These are phyloP conservation scores for Penicillium aurantiogriseum DNA, from an alignment of 2,329 filamentous ascomycete genomes.

Conservation along the genomic window DNA sequence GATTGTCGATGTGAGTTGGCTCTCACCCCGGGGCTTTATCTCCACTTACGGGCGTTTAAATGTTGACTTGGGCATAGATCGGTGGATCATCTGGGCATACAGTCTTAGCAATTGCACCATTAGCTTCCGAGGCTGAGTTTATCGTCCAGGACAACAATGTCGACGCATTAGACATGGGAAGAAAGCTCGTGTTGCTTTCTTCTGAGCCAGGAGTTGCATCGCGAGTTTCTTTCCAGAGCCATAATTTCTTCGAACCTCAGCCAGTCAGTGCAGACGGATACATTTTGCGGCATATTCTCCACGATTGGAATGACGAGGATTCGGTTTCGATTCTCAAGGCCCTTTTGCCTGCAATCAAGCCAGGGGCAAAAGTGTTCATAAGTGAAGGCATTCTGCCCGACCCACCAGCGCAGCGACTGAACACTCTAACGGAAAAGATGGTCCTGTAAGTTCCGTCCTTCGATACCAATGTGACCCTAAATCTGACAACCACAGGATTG, in stretches of 20 bases:
- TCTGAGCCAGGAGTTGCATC: not conserved
- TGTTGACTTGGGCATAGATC: not conserved
- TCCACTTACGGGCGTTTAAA: too few species aligned
- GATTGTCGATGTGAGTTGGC: constrained; percentile 12
- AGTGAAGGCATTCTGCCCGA: not conserved
- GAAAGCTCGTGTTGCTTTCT: not conserved
- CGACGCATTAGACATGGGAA: not conserved
- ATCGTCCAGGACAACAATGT: not conserved
- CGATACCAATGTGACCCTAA: not conserved
- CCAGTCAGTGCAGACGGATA: constrained; percentile 13
- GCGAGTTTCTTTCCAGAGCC: constrained; percentile 2
- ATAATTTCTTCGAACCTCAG: constrained; percentile 9
- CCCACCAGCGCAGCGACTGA: not conserved
- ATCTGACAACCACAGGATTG: not conserved
- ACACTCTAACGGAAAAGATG: constrained; percentile 2
- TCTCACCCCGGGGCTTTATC: too few species aligned
- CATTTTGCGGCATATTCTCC: constrained; percentile 12
- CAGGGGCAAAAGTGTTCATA: not conserved
- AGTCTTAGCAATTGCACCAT: not conserved
- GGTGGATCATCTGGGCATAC: constrained; percentile 1
- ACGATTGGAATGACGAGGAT: constrained; percentile 13
- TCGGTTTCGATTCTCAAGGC: constrained; percentile 5
- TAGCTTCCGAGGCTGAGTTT: not conserved
- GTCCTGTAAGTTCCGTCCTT: not conserved
- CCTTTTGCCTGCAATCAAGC: constrained; percentile 8